Base-by-base conservation (phyloP, 2,329 filamentous ascomycete species). In the Aspergillus fructus region DNA sequence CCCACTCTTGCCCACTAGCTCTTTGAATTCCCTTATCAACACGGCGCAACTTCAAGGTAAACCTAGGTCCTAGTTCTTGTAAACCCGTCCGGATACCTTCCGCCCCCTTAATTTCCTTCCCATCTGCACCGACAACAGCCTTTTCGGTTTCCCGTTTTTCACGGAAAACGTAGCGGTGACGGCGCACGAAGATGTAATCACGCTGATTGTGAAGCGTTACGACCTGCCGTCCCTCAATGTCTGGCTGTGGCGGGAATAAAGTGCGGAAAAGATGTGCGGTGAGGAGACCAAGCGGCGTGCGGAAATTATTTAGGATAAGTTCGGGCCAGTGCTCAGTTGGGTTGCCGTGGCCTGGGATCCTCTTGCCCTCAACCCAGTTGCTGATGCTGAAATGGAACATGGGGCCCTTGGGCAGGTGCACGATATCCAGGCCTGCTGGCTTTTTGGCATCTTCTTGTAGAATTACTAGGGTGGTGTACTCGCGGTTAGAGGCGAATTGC, bases 151-250 rank as follows among this genome's bases (percentile, higher is more conserved):
- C 81, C 11, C 89, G 83, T 79, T 94, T 96, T 59, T 97, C 91
- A 13, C 94, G 85, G 78, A 99, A 97, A 1, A 96, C 84, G 70
- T 99, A 99, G 47, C 94, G 83, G 74, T 97, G 93, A 39, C 93
- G 82, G 5, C 94, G 83, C 51, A 97, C 83, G 73, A 99, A 99
- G 66, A 97, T 94, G 74, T 93, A 97, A 75, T 97, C 93, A 62
- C 93, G 88, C 79, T 96, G 93, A 67, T 97, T 97, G 75, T 97
- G 92, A 52, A 97, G 77, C 1, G 93, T 97, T 8, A 97, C 86
- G 1, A 97, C 93, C 69, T 97, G 93, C 23, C 93, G 82, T 4
- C 93, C 93, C 64, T 89, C 83, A 5, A 97, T 80, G 67, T 97
- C 91, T 0, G 94, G 93, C 43, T 86, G 84, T 0, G 88, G 84